phyloP scores from a whole-genome alignment of 257 asterid species.

The Verbena officinalis region DNA sequence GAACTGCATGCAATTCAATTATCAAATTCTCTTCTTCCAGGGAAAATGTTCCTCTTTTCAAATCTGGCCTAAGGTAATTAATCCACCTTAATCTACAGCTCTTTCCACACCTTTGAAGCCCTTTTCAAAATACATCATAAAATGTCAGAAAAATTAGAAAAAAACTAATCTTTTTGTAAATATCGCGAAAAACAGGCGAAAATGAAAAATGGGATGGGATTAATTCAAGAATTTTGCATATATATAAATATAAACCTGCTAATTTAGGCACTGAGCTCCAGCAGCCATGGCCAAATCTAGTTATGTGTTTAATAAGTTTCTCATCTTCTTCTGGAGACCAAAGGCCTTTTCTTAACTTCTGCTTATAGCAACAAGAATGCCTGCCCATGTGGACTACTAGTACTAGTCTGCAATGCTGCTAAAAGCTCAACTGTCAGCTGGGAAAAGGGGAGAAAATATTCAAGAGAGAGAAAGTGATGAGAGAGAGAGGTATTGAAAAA shows the following conservation, averaged over 20 bases:
- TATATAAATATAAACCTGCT: conserved; percentile 50
- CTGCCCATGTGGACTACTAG: conserved; percentile 59
- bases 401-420: conserved; percentile 20
- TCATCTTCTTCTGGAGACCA: conserved; percentile 98
- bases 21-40: conserved; percentile 72
- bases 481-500: conserved; percentile 26
- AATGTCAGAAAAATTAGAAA: background rate
- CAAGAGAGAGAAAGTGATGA: conserved; percentile 3
- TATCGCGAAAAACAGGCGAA: background rate
- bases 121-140: conserved; percentile 26
- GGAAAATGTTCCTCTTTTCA: conserved; percentile 87
- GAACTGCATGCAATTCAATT: conserved; percentile 75
- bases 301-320: conserved; percentile 71
- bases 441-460: background rate
- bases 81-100: conserved; percentile 90
- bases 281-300: conserved; percentile 77
- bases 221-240: background rate
- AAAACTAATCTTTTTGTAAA: background rate
- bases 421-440: background rate
- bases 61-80: conserved; percentile 84
- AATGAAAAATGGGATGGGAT: no score
- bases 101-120: conserved; percentile 87
- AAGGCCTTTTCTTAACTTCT: conserved; percentile 82
- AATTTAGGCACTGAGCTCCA: conserved; percentile 95
- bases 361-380: conserved; percentile 85